Conservation (phyloP, 192 early-diverging fungal species). For the Haplosporangium gracile region DNA sequence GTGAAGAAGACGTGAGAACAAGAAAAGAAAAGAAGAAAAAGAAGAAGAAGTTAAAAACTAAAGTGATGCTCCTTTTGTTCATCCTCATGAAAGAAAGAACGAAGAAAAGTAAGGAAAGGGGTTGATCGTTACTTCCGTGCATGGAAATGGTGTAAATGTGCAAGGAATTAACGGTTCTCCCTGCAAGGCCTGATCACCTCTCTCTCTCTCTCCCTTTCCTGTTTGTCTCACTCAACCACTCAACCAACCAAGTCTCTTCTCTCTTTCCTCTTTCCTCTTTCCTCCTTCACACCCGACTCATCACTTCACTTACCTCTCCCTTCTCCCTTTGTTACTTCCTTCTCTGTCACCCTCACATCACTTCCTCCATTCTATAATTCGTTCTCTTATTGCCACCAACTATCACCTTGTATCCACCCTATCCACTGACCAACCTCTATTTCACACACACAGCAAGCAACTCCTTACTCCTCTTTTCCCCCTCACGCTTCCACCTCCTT, state of each 20-base stretch:
- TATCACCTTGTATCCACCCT: background rate
- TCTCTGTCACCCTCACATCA: background rate
- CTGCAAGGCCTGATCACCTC: too few species aligned
- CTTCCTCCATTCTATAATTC: background rate
- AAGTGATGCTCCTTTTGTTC: too few species aligned
- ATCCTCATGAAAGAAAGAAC: too few species aligned
- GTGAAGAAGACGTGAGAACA: background rate
- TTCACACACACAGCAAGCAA: background rate
- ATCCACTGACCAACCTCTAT: background rate
- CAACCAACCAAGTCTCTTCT: too few species aligned
- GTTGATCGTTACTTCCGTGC: background rate
- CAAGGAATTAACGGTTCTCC: background rate
- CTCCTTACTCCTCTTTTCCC: background rate
- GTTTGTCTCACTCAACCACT: too few species aligned
- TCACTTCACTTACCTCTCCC: background rate
- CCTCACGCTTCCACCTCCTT: background rate
- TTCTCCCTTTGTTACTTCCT: background rate
- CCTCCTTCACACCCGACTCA: too few species aligned
- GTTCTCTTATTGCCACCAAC: background rate
- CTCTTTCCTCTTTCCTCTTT: background rate
- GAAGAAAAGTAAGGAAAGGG: background rate
- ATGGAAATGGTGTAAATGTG: background rate
- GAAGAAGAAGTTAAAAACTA: background rate
- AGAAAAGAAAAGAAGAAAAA: background rate
- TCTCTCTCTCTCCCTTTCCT: too few species aligned